phyloP scores from a whole-genome alignment of 768 basidiomycete genomes.

The Leccinum disarticulatum region DNA sequence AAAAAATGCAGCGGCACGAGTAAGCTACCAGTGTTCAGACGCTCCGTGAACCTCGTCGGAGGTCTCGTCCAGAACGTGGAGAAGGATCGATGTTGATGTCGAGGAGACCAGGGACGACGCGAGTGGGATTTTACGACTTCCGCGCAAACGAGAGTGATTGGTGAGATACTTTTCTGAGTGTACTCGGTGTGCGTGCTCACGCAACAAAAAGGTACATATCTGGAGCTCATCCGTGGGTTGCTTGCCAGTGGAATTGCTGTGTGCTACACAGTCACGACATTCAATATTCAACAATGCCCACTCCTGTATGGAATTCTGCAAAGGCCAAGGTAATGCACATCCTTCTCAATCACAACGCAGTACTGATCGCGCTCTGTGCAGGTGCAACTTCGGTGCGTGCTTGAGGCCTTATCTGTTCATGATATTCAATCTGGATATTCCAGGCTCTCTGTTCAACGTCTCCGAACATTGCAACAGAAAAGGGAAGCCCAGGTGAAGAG shows the following conservation, averaged over 20 bases:
- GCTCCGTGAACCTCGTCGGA: no score
- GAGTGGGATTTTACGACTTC: no score
- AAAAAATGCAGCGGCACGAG: no score
- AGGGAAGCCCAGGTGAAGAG: conserved; percentile 80
- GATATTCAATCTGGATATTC: conserved; percentile 9
- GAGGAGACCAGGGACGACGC: no score
- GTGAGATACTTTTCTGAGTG: no score
- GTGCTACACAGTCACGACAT: not conserved
- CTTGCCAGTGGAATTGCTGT: conserved; percentile 1
- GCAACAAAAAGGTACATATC: no score
- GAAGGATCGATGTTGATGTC: no score
- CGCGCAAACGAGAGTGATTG: no score
- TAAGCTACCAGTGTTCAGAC: no score
- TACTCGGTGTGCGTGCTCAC: no score
- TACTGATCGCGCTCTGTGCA: conserved; percentile 20
- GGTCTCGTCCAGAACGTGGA: no score
- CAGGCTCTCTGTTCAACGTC: conserved; percentile 81
- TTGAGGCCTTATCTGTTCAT: not conserved
- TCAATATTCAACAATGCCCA: conserved; percentile 28
- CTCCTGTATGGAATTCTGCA: conserved; percentile 54
- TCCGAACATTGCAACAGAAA: conserved; percentile 89
- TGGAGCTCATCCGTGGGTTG: conserved; percentile 10
- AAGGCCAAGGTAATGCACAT: conserved; percentile 52
- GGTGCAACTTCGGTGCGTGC: conserved; percentile 49
- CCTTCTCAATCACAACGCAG: not conserved